These are phyloP conservation scores for Aspergillus ruber DNA, from an alignment of 2,329 filamentous ascomycete species.

Conservation along the genomic window DNA sequence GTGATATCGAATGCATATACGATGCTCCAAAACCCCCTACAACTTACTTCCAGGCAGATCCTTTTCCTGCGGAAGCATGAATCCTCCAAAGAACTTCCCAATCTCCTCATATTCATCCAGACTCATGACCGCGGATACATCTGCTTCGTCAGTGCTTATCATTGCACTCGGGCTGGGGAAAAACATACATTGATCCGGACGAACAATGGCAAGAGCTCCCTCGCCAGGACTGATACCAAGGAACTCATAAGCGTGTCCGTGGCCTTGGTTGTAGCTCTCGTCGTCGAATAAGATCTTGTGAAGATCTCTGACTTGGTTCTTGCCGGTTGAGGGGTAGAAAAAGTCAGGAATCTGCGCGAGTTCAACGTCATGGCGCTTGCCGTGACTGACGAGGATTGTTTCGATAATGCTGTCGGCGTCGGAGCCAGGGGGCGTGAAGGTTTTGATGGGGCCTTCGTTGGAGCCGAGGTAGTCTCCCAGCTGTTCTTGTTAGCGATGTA, in stretches of 20 bases:
- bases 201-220: slow-evolving; percentile 49
- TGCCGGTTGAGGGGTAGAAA: slow-evolving; percentile 53
- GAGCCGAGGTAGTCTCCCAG: slow-evolving; percentile 37
- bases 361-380: slow-evolving; percentile 44
- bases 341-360: slow-evolving; percentile 49
- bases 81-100: slow-evolving; percentile 31
- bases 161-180: not conserved
- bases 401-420: slow-evolving; percentile 55
- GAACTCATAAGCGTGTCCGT: slow-evolving; percentile 52
- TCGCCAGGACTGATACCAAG: slow-evolving; percentile 46
- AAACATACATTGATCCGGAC: slow-evolving; percentile 56
- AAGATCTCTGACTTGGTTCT: slow-evolving; percentile 51
- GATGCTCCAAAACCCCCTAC: no score
- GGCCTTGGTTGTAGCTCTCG: slow-evolving; percentile 48
- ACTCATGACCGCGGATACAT: slow-evolving; percentile 34
- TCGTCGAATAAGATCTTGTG: slow-evolving; percentile 56
- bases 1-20: no score
- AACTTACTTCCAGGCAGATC: not conserved
- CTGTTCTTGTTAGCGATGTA: slow-evolving; percentile 13
- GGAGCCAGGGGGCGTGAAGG: slow-evolving; percentile 37
- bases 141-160: slow-evolving; percentile 12
- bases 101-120: slow-evolving; percentile 27
- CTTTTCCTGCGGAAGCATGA: slow-evolving; percentile 16
- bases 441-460: slow-evolving; percentile 34
- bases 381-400: slow-evolving; percentile 48